A percentile compares a stretch with the other conserved stretches of the same genome.
phyloP scores from a whole-genome alignment of 306 rosid species.

The Phaseolus lunatus region DNA sequence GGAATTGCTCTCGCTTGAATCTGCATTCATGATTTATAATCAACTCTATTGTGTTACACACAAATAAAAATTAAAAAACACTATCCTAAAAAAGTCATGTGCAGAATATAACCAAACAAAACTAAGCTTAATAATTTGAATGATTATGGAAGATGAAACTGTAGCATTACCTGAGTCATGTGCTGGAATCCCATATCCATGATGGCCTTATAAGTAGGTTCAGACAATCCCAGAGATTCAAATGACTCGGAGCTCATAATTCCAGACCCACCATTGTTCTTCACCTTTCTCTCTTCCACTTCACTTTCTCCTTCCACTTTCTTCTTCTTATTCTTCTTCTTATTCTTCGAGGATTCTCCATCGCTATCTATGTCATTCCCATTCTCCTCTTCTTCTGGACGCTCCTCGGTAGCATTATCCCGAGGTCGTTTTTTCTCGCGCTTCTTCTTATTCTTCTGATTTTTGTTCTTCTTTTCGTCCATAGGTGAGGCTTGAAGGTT shows the following conservation, averaged over 20 bases:
- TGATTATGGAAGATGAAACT: neutral
- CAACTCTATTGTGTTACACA: neutral
- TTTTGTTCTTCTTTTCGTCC: conserved; percentile 45
- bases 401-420: conserved; percentile 34
- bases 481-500: conserved; percentile 25
- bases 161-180: conserved; percentile 72
- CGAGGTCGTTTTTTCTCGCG: conserved; percentile 58
- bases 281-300: conserved; percentile 47
- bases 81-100: neutral
- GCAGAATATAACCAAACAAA: neutral
- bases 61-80: neutral
- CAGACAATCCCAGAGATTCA: conserved; percentile 64
- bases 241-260: conserved; percentile 74
- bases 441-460: conserved; percentile 31
- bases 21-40: conserved; percentile 52
- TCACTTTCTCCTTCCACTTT: conserved; percentile 32
- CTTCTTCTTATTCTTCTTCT: conserved; percentile 45
- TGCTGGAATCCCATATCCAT: conserved; percentile 65
- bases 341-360: conserved; percentile 38
- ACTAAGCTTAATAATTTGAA: neutral
- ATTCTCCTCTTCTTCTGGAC: conserved; percentile 36
- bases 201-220: conserved; percentile 66
- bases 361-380: conserved; percentile 3
- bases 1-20: conserved; percentile 90
- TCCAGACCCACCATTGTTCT: conserved; percentile 59